Conservation (phyloP, 306 rosid species). For the Astragalus membranaceus region DNA sequence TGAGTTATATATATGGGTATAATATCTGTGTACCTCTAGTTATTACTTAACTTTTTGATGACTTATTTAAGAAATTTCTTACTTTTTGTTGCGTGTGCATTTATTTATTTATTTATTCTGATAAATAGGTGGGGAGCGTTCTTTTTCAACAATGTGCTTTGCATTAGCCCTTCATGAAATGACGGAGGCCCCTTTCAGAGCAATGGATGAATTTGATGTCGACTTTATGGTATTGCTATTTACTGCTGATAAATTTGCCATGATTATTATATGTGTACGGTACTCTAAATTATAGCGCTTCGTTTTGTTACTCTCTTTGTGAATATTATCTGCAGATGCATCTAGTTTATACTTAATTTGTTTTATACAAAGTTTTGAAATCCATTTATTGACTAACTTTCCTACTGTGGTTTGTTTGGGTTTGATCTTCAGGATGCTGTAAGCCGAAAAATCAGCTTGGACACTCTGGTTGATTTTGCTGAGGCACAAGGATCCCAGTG, state of each 20-base stretch:
- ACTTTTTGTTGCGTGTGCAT: not conserved
- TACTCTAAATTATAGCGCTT: not conserved
- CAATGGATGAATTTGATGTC: slow-evolving; percentile 98
- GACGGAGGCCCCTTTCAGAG: slow-evolving; percentile 94
- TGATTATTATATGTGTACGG: too few relatives aligned
- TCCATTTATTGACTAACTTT: not conserved
- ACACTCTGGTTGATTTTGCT: slow-evolving; percentile 80
- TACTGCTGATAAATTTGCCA: not conserved
- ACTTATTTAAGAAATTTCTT: not conserved
- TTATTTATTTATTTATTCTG: not conserved
- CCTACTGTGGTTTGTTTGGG: not conserved
- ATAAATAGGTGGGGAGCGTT: slow-evolving; percentile 85
- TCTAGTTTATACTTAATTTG: not conserved
- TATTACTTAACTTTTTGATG: not conserved
- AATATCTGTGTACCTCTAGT: not conserved
- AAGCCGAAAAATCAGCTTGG: slow-evolving; percentile 89
- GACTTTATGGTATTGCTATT: slow-evolving; percentile 64
- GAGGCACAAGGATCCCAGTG: slow-evolving; percentile 87
- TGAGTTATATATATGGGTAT: not conserved
- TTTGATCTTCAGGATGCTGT: slow-evolving; percentile 73
- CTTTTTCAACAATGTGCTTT: slow-evolving; percentile 92
- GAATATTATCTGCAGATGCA: not conserved
- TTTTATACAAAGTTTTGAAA: not conserved
- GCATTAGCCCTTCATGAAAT: slow-evolving; percentile 85
- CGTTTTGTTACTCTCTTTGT: not conserved